Base-by-base conservation (phyloP, 805 yeast species). In the Pichia exigua region DNA sequence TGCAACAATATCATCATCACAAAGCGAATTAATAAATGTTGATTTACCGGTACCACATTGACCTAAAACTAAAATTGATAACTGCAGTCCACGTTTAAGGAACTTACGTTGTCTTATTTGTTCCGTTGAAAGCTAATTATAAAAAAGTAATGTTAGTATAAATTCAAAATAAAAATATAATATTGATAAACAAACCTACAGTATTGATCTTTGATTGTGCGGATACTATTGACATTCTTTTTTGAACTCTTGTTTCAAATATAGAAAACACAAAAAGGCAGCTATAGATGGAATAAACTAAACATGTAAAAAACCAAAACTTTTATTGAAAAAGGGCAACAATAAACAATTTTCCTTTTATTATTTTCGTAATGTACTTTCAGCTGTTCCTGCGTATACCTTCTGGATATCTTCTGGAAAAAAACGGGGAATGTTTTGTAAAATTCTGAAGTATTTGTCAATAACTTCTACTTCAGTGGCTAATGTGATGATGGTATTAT, bases 21-120 rank as follows among this genome's bases (percentile, higher is more conserved):
- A 86, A 56, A 91, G 73, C 13, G 94, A 81, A 71, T 91, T 88
- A 59, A 90, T 70, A 59, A 90, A 87, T 0, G 91, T 81, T 3
- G 89, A 76, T 66, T 88, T 87, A 1, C 90, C 88, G 40, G 88
- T 73, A 15, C 96, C 96, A 12, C 61, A 57, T 50, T 76, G 79
- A 39, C 81, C 82, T 48, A 77, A 65, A 43, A 78, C 70, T 72
- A 78, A 66, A 43, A 75, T 58, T 20, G 77, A 72, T 58, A 77
- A 71, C 55, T 75, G 77, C 62, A 77, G 71, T 39, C 78, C 73
- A 57, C 76, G 73, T 61, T 74, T 78, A 50, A 77, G 65, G 44
- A 77, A 76, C 62, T 77, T 77, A 46, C 76, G 70, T 53, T 64
- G 68, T 22, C 70, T 64, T 46, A 67, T 65, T 51, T 65, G 66